Evolutionary conservation across 306 rosid species (phyloP), one percentile per base, ranked within the genome.

Genomic region (Trifolium pratense): DNA sequence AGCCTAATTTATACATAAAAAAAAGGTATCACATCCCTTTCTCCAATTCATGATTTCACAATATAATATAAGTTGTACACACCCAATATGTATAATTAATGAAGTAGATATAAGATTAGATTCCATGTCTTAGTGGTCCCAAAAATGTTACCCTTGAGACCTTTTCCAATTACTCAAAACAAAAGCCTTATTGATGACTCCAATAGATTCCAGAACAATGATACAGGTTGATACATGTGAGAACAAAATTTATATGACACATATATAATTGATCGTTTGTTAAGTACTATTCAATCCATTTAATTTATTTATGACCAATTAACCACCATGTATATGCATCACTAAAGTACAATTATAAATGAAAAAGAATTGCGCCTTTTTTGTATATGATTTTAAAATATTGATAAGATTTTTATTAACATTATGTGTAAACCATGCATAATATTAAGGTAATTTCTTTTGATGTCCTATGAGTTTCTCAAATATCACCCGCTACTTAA

Each of bases 41-140:
- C 74, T 20, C 13, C 7, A 2, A 12, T 68, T 79, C 62, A 70
- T 43, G 46, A n/a, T 32, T 69, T 75, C 23, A n/a, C 26, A 42
- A 53, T 49, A 51, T 58, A 46, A 46, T 49, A 20, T 56, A 21
- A 66, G 74, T 34, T 72, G 78, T 68, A 55, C 68, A 71, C 62
- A n/a, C n/a, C 62, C 65, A 73, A 39, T 59, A 20, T 12, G 18
- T 11, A n/a, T 49, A 49, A 51, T 48, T 59, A 55, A 67, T 73
- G 29, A 60, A 57, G 31, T 65, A 66, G 66, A 61, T 11, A 67
- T 42, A 32, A 59, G 29, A 75, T 57, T 65, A 70, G 75, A 78
- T 78, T 82, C 70, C 75, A 75, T 65, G 25, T 3, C 23, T 0
- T 15, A n/a, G 75, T 75, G 83, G 80, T 37, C 80, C 82, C 66